A percentile compares a stretch with the other conserved stretches of the same genome.
phyloP scores from a whole-genome alignment of 768 basidiomycete genomes.

The Hypsizygus marmoreus region DNA sequence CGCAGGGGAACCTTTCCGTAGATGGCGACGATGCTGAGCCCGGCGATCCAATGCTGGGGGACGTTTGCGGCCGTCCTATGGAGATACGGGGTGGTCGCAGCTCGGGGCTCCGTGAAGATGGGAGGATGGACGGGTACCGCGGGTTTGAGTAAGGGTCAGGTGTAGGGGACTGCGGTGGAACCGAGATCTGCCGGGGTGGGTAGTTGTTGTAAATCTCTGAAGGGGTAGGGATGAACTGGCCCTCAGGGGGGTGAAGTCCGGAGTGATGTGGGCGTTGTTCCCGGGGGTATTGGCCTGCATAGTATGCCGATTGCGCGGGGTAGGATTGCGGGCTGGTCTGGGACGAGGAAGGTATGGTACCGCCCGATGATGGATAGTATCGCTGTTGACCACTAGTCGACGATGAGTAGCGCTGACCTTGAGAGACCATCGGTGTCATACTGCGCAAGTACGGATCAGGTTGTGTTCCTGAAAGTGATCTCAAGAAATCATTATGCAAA shows the following conservation, averaged over 20 bases:
- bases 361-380: constrained; percentile 22
- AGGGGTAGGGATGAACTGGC: constrained; percentile 51
- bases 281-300: constrained; percentile 19
- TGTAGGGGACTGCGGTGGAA: constrained; percentile 24
- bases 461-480: constrained; percentile 6
- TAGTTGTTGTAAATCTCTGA: constrained; percentile 42
- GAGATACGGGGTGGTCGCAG: constrained; percentile 39
- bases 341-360: constrained; percentile 24
- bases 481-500: background rate
- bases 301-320: constrained; percentile 21
- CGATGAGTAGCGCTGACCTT: constrained; percentile 30
- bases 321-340: constrained; percentile 16
- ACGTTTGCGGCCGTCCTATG: constrained; percentile 41
- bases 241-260: constrained; percentile 21
- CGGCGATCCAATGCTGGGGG: constrained; percentile 36
- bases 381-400: constrained; percentile 21
- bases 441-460: constrained; percentile 35
- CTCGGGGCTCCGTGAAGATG: constrained; percentile 31
- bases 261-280: constrained; percentile 18
- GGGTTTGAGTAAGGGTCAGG: constrained; percentile 20
- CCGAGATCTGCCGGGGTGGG: constrained; percentile 22
- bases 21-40: constrained; percentile 40
- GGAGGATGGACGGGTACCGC: constrained; percentile 27
- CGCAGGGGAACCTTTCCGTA: constrained; percentile 70
- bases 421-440: constrained; percentile 36